Evolutionary conservation across 371 early-diverging fungal species (phyloP).

Genomic region (Choanephora cucurbitarum): DNA sequence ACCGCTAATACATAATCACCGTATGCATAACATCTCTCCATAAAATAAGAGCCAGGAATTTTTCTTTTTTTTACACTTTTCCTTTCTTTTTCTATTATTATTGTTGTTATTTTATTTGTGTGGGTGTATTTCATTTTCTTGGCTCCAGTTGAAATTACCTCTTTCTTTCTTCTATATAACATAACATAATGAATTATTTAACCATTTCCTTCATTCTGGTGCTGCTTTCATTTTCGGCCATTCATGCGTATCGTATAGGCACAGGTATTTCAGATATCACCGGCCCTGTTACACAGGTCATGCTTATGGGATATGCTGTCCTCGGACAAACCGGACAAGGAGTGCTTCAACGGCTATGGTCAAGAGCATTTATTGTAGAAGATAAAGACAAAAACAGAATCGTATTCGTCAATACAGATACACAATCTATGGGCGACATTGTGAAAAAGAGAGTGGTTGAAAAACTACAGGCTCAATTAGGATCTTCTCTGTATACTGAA

Average conservation of each 20-base stretch:
- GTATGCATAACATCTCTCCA: too few relatives aligned
- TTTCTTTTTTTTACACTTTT: too few relatives aligned
- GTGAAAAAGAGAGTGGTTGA: conserved; percentile 41
- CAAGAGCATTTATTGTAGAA: conserved; percentile 56
- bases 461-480: conserved; percentile 25
- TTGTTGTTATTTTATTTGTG: too few relatives aligned
- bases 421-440: conserved; percentile 43
- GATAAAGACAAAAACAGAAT: conserved; percentile 33
- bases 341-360: conserved; percentile 53
- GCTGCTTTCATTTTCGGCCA: not conserved
- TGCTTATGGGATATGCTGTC: conserved; percentile 61
- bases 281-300: conserved; percentile 45
- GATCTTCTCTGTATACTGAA: conserved; percentile 30
- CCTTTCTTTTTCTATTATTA: too few relatives aligned
- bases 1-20: not conserved
- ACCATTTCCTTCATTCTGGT: not conserved
- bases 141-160: too few relatives aligned
- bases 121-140: too few relatives aligned
- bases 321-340: conserved; percentile 56
- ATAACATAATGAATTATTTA: too few relatives aligned
- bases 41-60: too few relatives aligned
- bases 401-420: conserved; percentile 60
- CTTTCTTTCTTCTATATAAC: too few relatives aligned
- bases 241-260: conserved; percentile 31
- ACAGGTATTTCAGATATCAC: conserved; percentile 52